Base-by-base conservation (phyloP, 2,329 filamentous ascomycete genomes). In the Aspergillus brunneoviolaceus region DNA sequence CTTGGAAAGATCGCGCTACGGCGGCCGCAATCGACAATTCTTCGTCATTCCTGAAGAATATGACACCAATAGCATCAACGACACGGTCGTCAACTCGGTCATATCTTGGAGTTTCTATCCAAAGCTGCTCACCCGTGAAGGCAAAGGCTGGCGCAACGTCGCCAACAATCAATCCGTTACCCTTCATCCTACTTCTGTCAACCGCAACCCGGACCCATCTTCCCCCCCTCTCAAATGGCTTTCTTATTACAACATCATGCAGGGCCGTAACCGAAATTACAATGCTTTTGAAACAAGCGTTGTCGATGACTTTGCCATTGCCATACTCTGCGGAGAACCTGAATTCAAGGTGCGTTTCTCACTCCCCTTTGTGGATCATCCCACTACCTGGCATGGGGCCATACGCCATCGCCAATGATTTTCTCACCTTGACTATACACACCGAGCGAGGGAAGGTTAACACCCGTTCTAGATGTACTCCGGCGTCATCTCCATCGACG, bases 201-300 rank as follows among this genome's bases (percentile, higher is more conserved):
- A 98, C 75, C 92, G 92, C 71, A 84, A 82, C 11, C 64, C 72
- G 5, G 74, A 77, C n/a, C 47, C 64, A 1, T 65, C 71, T 45
- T 45, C 39, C 3, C 39, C 39, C 39, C 39, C 39, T 47, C 79
- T 92, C 45, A 89, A 87, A 70, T 98, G 91, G 87, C 80, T 99
- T 49, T 95, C 91, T 0, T 99, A 96, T 75, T 98, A 98, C 78
- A 90, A 96, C 74, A 96, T 98, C 65, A 96, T 98, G 91, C 93
- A 97, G 75, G 89, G 90, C 2, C 92, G 81, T 79, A 91, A 88
- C 84, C 84, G 84, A 80, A 81, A 73, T 69, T 91, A 94, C 66
- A 96, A 96, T 65, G 95, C 95, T 0, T 93, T 97, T 66, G 92
- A 96, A 72, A 96, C 91, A 2, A 91, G 89, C 11, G 86, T 88